phyloP scores from a whole-genome alignment of 106 monocot species.

The Platanthera guangdongensis region DNA sequence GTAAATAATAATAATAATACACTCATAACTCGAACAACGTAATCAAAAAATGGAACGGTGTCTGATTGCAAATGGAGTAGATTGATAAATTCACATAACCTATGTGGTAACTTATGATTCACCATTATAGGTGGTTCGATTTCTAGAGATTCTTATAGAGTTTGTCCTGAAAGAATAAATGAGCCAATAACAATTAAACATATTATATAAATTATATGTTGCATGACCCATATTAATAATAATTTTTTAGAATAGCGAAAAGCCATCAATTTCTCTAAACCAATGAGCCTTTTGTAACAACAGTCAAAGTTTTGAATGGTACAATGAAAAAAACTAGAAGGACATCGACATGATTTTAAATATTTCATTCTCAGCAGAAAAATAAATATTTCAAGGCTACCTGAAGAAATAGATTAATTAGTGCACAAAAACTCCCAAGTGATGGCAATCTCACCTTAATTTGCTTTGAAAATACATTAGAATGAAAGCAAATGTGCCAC shows the following conservation, averaged over 20 bases:
- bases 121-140: background rate
- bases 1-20: too few species aligned
- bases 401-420: background rate
- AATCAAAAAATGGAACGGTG: background rate
- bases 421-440: constrained; percentile 1
- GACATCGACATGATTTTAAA: background rate
- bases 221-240: background rate
- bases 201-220: background rate
- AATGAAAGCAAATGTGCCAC: constrained; percentile 99
- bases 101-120: too few species aligned
- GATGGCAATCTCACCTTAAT: constrained; percentile 63
- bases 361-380: background rate
- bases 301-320: background rate
- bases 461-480: constrained; percentile 97
- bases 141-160: background rate
- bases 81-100: background rate
- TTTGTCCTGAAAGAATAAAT: background rate
- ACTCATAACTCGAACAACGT: too few species aligned
- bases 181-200: background rate
- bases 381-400: background rate
- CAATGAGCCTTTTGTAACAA: background rate
- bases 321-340: background rate
- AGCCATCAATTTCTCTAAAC: background rate
- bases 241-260: background rate
- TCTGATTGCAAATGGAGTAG: background rate